These are phyloP conservation scores for Nicotiana undulata DNA, from an alignment of 257 asterid genomes.

Conservation along the genomic window DNA sequence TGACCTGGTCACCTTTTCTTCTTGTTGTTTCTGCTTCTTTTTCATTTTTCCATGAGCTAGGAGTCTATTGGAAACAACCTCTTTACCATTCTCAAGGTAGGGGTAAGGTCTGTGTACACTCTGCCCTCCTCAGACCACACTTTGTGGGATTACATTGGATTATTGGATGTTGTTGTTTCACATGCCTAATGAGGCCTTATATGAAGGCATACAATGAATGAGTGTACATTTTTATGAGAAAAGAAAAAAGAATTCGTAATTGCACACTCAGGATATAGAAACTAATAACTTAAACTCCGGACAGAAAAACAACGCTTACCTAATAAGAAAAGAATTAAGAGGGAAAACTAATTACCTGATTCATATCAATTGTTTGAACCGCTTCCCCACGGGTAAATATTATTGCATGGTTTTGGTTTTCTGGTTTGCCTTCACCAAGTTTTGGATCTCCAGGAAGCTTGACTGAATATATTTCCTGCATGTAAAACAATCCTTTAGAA, in stretches of 20 bases:
- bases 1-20: too few species aligned
- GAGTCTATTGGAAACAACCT: too few species aligned
- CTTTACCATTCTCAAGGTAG: too few species aligned
- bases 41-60: too few species aligned
- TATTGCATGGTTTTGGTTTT: slow-evolving; percentile 93
- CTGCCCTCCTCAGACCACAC: too few species aligned
- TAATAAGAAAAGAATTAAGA: background rate
- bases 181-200: background rate
- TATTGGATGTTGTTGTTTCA: background rate
- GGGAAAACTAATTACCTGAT: slow-evolving; percentile 50
- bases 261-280: background rate
- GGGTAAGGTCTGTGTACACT: too few species aligned
- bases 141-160: too few species aligned
- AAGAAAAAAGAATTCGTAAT: background rate
- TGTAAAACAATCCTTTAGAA: background rate
- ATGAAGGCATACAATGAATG: background rate
- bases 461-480: slow-evolving; percentile 83
- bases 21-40: too few species aligned
- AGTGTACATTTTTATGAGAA: background rate
- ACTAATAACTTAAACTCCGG: background rate
- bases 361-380: slow-evolving; percentile 96
- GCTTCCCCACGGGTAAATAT: slow-evolving; percentile 98
- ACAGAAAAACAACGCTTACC: background rate
- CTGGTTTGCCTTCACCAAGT: slow-evolving; percentile 99
- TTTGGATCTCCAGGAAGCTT: slow-evolving; percentile 99